Evolutionary conservation across 1,284 basidiomycete genomes (phyloP).

Genomic region (Abortiporus biennis): DNA sequence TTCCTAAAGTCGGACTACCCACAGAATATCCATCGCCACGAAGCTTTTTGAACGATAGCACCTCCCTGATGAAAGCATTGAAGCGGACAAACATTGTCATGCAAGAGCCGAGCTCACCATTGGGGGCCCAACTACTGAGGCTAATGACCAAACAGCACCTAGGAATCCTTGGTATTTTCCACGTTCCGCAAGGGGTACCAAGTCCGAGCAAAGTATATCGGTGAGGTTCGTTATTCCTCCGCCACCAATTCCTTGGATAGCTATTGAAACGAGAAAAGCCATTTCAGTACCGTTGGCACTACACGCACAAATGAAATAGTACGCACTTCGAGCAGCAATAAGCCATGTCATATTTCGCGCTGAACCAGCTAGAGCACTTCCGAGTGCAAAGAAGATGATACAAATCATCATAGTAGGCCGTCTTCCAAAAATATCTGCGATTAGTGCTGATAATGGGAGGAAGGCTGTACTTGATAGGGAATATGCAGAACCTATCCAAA

Average conservation of each 20-base stretch:
- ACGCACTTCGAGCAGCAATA: conserved; percentile 14
- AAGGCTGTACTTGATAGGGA: conserved; percentile 20
- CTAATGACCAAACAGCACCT: conserved; percentile 28
- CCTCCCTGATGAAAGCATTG: conserved; percentile 13
- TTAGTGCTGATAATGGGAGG: conserved; percentile 18
- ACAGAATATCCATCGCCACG: conserved; percentile 26
- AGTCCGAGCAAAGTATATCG: conserved; percentile 31
- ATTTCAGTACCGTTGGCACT: not conserved
- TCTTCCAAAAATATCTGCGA: conserved; percentile 22
- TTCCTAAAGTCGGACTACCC: conserved; percentile 3
- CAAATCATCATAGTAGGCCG: conserved; percentile 18
- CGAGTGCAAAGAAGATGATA: conserved; percentile 15
- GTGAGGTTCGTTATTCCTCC: conserved; percentile 29
- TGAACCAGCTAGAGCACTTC: conserved; percentile 12
- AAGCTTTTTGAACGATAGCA: conserved; percentile 14
- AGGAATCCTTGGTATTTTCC: conserved; percentile 29
- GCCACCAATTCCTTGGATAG: conserved; percentile 33
- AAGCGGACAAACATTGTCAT: not conserved
- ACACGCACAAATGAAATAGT: not conserved
- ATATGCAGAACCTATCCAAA: conserved; percentile 26
- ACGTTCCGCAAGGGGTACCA: conserved; percentile 31
- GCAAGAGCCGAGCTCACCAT: conserved; percentile 22
- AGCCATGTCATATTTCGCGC: conserved; percentile 15
- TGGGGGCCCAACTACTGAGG: conserved; percentile 27
- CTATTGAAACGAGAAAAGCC: conserved; percentile 8